Percentiles rank a stretch among this genome's conserved stretches.
Conservation (phyloP, 2,329 filamentous ascomycete species). For the Lasiodiplodia gonubiensis region DNA sequence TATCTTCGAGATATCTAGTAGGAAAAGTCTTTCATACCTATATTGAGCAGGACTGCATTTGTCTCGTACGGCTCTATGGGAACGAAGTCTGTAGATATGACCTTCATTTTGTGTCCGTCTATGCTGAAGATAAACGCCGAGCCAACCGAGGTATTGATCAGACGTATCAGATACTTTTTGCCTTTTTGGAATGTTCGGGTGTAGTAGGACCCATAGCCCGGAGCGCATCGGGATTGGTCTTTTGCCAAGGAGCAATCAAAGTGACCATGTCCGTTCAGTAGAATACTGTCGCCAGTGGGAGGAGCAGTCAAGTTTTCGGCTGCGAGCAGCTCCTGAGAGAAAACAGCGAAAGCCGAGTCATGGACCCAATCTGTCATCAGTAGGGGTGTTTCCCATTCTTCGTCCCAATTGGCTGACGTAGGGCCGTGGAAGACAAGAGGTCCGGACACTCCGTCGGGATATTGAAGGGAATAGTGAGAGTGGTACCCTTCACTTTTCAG, state of each 20-base stretch:
- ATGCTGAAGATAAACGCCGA: constrained; percentile 47
- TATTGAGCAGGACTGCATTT: constrained; percentile 33
- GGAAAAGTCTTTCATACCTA: constrained; percentile 2
- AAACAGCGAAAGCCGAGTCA: constrained; percentile 19
- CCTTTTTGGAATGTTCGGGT: constrained; percentile 34
- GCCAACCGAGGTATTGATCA: constrained; percentile 50
- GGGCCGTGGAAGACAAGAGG: constrained; percentile 50
- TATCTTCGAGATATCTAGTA: background rate
- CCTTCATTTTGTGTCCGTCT: constrained; percentile 45
- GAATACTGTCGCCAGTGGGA: constrained; percentile 23
- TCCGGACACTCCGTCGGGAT: constrained; percentile 51
- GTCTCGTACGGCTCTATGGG: constrained; percentile 46
- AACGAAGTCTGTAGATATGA: constrained; percentile 45
- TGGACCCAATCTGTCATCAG: constrained; percentile 69
- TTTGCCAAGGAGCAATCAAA: constrained; percentile 8
- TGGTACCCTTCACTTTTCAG: constrained; percentile 40
- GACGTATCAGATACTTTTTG: constrained; percentile 51
- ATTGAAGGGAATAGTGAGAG: constrained; percentile 50
- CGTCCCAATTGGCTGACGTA: constrained; percentile 57
- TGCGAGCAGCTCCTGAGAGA: constrained; percentile 17
- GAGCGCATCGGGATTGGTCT: constrained; percentile 11
- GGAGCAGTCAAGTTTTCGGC: background rate
- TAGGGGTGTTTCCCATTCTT: constrained; percentile 64
- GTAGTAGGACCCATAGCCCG: constrained; percentile 18
- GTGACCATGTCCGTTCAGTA: constrained; percentile 23